These are phyloP conservation scores for Saitozyma sp. DNA, from an alignment of 768 basidiomycete genomes.

Conservation along the genomic window DNA sequence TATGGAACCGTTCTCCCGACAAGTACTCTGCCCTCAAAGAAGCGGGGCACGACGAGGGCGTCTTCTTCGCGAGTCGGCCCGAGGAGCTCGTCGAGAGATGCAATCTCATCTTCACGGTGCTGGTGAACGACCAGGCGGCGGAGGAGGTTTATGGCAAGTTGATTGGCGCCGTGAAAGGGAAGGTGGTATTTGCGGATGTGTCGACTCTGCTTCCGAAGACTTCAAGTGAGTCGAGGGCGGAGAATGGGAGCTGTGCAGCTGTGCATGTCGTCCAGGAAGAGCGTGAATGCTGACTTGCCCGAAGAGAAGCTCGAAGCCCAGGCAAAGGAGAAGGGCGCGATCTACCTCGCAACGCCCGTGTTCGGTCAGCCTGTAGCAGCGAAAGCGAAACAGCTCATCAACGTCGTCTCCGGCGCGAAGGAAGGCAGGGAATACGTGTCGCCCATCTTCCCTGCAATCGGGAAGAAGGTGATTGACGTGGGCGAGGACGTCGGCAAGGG, in stretches of 20 bases:
- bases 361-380: slow-evolving; percentile 32
- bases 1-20: slow-evolving; percentile 24
- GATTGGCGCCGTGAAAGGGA: slow-evolving; percentile 8
- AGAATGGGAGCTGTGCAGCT: too few species aligned
- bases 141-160: slow-evolving; percentile 20
- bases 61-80: slow-evolving; percentile 3
- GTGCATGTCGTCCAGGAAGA: too few species aligned
- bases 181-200: slow-evolving; percentile 31
- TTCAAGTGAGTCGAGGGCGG: slow-evolving; percentile 14
- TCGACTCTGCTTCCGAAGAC: slow-evolving; percentile 25
- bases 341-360: slow-evolving; percentile 26
- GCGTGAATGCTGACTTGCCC: too few species aligned
- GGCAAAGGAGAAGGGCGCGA: slow-evolving; percentile 12
- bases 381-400: slow-evolving; percentile 15
- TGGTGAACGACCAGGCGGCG: slow-evolving; percentile 28
- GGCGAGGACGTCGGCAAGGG: slow-evolving; percentile 30
- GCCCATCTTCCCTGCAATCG: slow-evolving; percentile 18
- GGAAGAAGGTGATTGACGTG: slow-evolving; percentile 22
- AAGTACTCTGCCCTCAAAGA: slow-evolving; percentile 21
- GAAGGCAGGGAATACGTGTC: slow-evolving; percentile 14
- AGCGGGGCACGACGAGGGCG: background rate
- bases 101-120: slow-evolving; percentile 25
- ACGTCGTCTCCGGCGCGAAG: slow-evolving; percentile 16
- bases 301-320: slow-evolving; percentile 17
- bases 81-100: slow-evolving; percentile 19